These are phyloP conservation scores for Orbilia quercus DNA, from an alignment of 2,329 filamentous ascomycete genomes.

Conservation along the genomic window DNA sequence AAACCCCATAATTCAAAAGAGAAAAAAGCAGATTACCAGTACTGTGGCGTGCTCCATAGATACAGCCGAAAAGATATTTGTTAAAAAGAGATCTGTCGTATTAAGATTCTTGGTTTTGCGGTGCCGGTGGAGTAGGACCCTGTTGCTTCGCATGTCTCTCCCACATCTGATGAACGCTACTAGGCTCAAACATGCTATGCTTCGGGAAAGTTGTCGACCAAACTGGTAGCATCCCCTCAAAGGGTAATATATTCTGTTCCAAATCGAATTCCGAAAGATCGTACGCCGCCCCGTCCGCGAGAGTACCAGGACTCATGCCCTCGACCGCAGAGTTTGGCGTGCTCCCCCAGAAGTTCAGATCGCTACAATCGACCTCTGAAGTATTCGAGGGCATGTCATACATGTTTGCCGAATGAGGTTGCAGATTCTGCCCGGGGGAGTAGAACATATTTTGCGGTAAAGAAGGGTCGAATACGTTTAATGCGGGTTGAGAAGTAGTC, in stretches of 20 bases:
- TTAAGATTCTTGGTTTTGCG: background rate
- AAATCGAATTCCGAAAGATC: no score
- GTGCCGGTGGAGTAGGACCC: background rate
- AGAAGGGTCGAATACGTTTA: slow-evolving; percentile 21
- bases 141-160: background rate
- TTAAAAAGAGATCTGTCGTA: background rate
- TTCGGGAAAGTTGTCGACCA: slow-evolving; percentile 3
- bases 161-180: slow-evolving; percentile 15
- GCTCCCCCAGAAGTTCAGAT: background rate
- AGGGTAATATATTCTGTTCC: no score
- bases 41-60: no score
- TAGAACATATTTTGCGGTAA: slow-evolving; percentile 25
- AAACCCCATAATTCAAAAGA: no score
- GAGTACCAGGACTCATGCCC: background rate
- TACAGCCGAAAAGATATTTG: no score
- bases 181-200: background rate
- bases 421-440: background rate
- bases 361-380: background rate
- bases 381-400: background rate
- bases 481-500: background rate
- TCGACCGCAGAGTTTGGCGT: background rate
- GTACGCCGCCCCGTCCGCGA: background rate
- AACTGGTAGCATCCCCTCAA: no score
- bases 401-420: background rate
- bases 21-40: no score